Evolutionary conservation across 1,284 basidiomycete species (phyloP).

Genomic region (Cutaneotrichosporon sp.): DNA sequence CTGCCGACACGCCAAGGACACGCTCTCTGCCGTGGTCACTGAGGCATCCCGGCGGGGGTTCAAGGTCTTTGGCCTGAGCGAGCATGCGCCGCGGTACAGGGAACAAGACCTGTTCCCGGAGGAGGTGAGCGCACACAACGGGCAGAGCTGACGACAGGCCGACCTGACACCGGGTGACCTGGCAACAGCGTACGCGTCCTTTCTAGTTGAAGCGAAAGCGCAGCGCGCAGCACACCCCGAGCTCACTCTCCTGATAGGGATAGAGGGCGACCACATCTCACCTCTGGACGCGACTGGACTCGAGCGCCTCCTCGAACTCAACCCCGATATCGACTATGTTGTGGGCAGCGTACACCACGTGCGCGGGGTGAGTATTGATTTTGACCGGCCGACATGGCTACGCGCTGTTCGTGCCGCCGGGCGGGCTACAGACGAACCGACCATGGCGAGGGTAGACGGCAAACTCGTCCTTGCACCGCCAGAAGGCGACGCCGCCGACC

Average conservation of each 20-base stretch:
- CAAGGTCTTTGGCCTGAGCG: conserved; percentile 78
- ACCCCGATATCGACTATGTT: conserved; percentile 70
- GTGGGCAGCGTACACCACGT: conserved; percentile 95
- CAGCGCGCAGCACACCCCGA: conserved; percentile 53
- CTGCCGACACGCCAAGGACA: conserved; percentile 78
- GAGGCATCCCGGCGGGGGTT: conserved; percentile 77
- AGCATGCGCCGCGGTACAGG: conserved; percentile 87
- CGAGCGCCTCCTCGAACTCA: conserved; percentile 51
- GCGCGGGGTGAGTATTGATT: conserved; percentile 83
- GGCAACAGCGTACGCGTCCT: conserved; percentile 24
- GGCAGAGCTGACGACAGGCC: conserved; percentile 24
- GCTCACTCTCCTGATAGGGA: conserved; percentile 67
- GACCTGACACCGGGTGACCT: conserved; percentile 41
- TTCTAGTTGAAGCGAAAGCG: conserved; percentile 55
- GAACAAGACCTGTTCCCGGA: conserved; percentile 83
- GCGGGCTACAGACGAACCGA: neutral
- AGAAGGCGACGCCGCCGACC: neutral
- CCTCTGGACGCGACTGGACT: conserved; percentile 57
- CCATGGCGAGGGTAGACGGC: neutral
- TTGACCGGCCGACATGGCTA: conserved; percentile 56
- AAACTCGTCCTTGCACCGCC: conserved; percentile 51
- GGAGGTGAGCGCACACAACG: no score
- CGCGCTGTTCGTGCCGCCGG: conserved; percentile 19
- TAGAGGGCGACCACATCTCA: conserved; percentile 90
- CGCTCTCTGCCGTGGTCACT: conserved; percentile 70